Base-by-base conservation (phyloP, 176 grass and related monocot genomes). In the Chrysopogon serrulatus region DNA sequence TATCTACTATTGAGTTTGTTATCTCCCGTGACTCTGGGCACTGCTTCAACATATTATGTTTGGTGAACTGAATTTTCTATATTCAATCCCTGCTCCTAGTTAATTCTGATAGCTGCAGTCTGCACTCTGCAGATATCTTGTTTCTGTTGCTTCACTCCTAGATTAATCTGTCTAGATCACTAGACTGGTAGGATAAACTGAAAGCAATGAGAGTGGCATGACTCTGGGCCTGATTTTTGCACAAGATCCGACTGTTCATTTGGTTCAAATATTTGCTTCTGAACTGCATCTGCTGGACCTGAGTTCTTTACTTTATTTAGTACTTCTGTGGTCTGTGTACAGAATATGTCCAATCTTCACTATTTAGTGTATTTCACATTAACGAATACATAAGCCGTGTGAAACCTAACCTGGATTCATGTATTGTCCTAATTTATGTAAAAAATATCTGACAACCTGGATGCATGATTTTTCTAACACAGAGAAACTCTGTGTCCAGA, bases 1-100 rank as follows among this genome's bases (percentile, higher is more conserved):
- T 65, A 26, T 83, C 34, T 78, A 68, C 30, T 79, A 65, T 83
- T 83, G 60, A 83, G 77, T 76, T 71, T 63, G 72, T 34, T 90
- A 71, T 74, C 18, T 83, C 73, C 36, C 21, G 23, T 67, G 42
- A 80, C 43, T 76, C 35, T 82, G 73, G 28, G 65, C 51, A 82
- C 35, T 78, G 43, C 53, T 90, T 21, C 39, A 83, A 66, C 68
- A 34, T 45, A 66, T 68, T 61, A 27, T 60, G 66, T 90, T 86
- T 90, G 79, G 36, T 79, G 44, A 79, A 37, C 23, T 62, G n/a
- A 68, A 48, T 60, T 90, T 59, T 59, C 54, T 59, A 26, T 86
- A 40, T 86, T 86, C 66, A 33, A 33, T 67, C 6, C 15, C 48
- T 64, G 6, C 27, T 73, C 65, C 32, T 83, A 60, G 34, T 66